phyloP scores from a whole-genome alignment of 495 filamentous ascomycete genomes.

The Neurospora intermedia region DNA sequence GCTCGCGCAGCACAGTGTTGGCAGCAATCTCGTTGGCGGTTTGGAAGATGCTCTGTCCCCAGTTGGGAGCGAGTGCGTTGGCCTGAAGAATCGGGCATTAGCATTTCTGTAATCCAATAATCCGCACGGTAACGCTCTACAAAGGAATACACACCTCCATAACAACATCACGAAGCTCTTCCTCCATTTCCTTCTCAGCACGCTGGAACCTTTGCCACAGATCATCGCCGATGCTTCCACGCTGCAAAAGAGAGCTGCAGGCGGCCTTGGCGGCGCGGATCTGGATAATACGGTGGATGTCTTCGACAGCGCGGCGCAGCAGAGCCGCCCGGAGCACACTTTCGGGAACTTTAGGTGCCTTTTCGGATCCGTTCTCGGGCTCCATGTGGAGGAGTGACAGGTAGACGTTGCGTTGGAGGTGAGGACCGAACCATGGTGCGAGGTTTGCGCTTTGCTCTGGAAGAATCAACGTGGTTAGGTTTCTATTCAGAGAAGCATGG shows the following conservation, averaged over 20 bases:
- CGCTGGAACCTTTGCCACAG: slow-evolving; percentile 84
- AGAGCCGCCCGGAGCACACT: slow-evolving; percentile 84
- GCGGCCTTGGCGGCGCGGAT: slow-evolving; percentile 78
- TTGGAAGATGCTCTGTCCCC: slow-evolving; percentile 94
- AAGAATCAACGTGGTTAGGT: background rate
- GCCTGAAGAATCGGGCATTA: slow-evolving; percentile 37
- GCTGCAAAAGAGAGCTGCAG: slow-evolving; percentile 67
- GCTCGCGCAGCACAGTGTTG: slow-evolving; percentile 62
- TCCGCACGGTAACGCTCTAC: background rate
- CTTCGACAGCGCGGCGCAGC: slow-evolving; percentile 76
- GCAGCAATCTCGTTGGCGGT: slow-evolving; percentile 72
- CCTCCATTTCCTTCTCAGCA: slow-evolving; percentile 96
- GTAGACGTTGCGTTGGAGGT: slow-evolving; percentile 89
- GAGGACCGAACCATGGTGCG: slow-evolving; percentile 84
- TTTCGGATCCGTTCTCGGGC: slow-evolving; percentile 56
- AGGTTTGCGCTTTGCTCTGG: slow-evolving; percentile 66
- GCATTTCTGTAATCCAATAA: slow-evolving; percentile 3
- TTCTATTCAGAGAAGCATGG: background rate
- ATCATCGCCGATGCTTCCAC: slow-evolving; percentile 91
- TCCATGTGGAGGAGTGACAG: slow-evolving; percentile 82
- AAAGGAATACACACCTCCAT: slow-evolving; percentile 53
- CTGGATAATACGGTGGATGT: slow-evolving; percentile 80
- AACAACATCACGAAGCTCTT: slow-evolving; percentile 87
- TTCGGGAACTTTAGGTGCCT: slow-evolving; percentile 65
- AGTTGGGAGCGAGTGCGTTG: slow-evolving; percentile 73